Percentiles rank a stretch among this genome's conserved stretches.
Conservation (phyloP, 305 asterid genomes). For the Fraxinus baroniana region DNA sequence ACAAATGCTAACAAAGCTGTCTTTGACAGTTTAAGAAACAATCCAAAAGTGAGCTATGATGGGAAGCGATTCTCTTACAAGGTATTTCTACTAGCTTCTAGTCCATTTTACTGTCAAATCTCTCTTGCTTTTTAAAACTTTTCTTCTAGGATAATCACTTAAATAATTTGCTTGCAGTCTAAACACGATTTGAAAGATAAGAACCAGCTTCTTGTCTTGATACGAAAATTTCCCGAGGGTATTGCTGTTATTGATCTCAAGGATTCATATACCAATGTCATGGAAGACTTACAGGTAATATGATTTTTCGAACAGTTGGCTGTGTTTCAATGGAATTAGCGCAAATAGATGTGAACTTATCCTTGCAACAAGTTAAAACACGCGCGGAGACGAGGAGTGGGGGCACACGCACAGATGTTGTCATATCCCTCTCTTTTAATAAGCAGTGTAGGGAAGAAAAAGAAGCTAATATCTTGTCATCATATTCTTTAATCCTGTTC, state of each 20-base stretch:
- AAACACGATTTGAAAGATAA: slow-evolving; percentile 73
- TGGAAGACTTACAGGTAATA: slow-evolving; percentile 90
- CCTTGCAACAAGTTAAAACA: neutral
- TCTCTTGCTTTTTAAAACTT: neutral
- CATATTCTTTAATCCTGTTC: neutral
- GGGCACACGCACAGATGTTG: neutral
- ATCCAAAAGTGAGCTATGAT: slow-evolving; percentile 79
- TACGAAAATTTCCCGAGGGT: slow-evolving; percentile 72
- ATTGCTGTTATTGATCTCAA: slow-evolving; percentile 84
- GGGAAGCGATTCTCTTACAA: slow-evolving; percentile 22
- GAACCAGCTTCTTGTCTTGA: slow-evolving; percentile 57
- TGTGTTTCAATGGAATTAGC: neutral
- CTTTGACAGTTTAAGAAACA: slow-evolving; percentile 84
- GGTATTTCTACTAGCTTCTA: neutral
- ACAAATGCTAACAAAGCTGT: slow-evolving; percentile 74
- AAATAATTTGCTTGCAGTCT: slow-evolving; percentile 49
- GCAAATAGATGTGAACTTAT: neutral
- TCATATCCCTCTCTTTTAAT: neutral
- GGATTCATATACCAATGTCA: slow-evolving; percentile 76
- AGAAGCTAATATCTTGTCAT: neutral
- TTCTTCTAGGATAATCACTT: slow-evolving; percentile 7
- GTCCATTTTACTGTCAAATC: slow-evolving; percentile 10
- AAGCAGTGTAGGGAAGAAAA: neutral
- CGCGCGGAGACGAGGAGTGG: neutral
- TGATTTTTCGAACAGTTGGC: neutral